A percentile compares a stretch with the other conserved stretches of the same genome.
Evolutionary conservation across 495 filamentous ascomycete species (phyloP).

Genomic region (Antarctomyces pellizariae): DNA sequence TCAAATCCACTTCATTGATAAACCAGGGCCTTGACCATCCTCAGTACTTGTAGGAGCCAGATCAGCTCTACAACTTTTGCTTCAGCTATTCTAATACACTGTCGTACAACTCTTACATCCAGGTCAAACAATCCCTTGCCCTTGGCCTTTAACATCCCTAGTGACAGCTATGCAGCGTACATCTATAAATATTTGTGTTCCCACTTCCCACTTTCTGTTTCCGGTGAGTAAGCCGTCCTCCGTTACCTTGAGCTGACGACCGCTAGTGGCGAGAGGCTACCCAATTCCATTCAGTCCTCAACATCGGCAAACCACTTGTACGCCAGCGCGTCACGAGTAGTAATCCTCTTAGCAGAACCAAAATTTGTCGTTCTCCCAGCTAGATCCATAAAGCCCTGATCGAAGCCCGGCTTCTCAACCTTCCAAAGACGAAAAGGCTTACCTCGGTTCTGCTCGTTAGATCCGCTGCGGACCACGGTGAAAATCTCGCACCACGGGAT

Average conservation of each 20-base stretch:
- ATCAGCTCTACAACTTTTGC: no score
- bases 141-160: no score
- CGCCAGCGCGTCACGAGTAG: constrained; percentile 10
- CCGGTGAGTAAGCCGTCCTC: constrained; percentile 5
- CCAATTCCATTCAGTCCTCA: constrained; percentile 3
- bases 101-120: no score
- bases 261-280: constrained; percentile 1
- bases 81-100: no score
- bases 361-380: constrained; percentile 17
- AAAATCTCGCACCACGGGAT: constrained; percentile 22
- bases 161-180: constrained; percentile 14
- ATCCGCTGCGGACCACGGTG: constrained; percentile 17
- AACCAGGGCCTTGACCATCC: no score
- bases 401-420: constrained; percentile 8
- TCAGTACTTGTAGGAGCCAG: no score
- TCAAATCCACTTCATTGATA: no score
- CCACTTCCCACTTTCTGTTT: constrained; percentile 8
- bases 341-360: constrained; percentile 12
- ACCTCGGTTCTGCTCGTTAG: constrained; percentile 15
- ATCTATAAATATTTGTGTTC: constrained; percentile 11
- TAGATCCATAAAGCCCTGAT: constrained; percentile 19
- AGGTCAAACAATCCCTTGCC: no score
- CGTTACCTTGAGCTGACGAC: no score
- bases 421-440: constrained; percentile 15
- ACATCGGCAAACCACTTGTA: constrained; percentile 10